Evolutionary conservation across 1,139 yeast species (phyloP), one percentile per base, ranked within the genome.

Genomic region (Trichomonascaceae sp.): DNA sequence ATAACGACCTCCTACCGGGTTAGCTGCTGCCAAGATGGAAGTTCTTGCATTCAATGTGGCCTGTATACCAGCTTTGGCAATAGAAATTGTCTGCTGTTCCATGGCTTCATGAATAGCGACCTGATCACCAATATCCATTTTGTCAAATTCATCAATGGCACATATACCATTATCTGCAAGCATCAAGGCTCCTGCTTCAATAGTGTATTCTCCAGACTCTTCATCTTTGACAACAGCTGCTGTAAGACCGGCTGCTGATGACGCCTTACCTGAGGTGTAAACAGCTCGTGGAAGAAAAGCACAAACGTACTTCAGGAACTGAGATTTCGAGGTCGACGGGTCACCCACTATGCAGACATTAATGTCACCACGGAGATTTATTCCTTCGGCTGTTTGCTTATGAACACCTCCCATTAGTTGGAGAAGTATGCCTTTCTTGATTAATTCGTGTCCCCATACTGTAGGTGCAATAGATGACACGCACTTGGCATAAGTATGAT

Each of bases 21-120:
- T 93, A 0, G 99, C 99, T 17, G 99, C 98, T 0, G 99, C 99
- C 56, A 93, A 74, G 61, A 93, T 93, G 0, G 97, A 88, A 0
- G 99, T 90, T 66, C 99, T 81, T 1, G 99, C 99, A 69, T 93
- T 93, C 64, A 93, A 74, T 0, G 99, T 93, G 6, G 99, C 98
- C 68, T 93, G 98, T 59, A 93, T 93, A 65, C 99, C 99, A 1
- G 99, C 99, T 70, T 93, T 93, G 22, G 99, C 97, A 66, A 93
- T 93, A 13, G 97, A 90, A 60, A 93, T 93, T 0, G 99, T 93
- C 70, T 93, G 99, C 72, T 93, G 99, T 76, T 93, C 99, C 99
- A 93, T 93, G 15, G 99, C 99, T 75, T 93, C 99, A 74, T 93
- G 99, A 75, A 93, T 93, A 2, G 99, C 99, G 56, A 93, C 99